Conservation (phyloP, 768 basidiomycete species). For the Termitomyces sp. region DNA sequence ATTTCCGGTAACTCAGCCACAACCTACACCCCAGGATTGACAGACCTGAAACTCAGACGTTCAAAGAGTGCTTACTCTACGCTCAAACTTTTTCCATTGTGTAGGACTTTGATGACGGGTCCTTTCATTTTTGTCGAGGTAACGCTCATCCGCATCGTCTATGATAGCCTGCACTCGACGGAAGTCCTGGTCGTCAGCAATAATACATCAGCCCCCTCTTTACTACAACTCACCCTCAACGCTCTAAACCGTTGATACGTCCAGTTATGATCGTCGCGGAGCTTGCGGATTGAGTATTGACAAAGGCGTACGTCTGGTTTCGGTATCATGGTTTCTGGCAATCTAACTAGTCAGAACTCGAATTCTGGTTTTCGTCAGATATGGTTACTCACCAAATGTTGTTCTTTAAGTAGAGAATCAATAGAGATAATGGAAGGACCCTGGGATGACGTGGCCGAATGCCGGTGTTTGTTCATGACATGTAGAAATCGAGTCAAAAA, state of each 20-base stretch:
- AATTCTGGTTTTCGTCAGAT: background rate
- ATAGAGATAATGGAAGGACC: background rate
- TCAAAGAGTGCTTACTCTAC: background rate
- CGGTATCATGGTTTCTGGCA: background rate
- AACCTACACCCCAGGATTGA: background rate
- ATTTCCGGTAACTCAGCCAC: background rate
- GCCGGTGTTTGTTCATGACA: background rate
- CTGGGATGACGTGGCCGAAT: background rate
- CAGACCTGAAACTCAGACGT: background rate
- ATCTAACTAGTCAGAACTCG: background rate
- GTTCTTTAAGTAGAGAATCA: background rate
- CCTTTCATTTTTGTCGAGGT: background rate
- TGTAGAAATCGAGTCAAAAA: background rate
- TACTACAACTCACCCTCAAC: background rate
- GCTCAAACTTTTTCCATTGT: background rate
- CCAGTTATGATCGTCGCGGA: background rate
- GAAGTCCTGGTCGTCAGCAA: background rate
- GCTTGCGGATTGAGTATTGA: background rate
- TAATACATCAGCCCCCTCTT: background rate
- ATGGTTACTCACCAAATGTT: background rate
- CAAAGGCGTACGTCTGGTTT: background rate
- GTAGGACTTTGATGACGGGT: background rate
- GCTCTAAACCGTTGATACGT: background rate
- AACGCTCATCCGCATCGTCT: background rate
- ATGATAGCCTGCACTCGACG: background rate